Evolutionary conservation across 2,329 filamentous ascomycete species (phyloP), one percentile per base, ranked within the genome.

Genomic region (Epichloe sibirici): DNA sequence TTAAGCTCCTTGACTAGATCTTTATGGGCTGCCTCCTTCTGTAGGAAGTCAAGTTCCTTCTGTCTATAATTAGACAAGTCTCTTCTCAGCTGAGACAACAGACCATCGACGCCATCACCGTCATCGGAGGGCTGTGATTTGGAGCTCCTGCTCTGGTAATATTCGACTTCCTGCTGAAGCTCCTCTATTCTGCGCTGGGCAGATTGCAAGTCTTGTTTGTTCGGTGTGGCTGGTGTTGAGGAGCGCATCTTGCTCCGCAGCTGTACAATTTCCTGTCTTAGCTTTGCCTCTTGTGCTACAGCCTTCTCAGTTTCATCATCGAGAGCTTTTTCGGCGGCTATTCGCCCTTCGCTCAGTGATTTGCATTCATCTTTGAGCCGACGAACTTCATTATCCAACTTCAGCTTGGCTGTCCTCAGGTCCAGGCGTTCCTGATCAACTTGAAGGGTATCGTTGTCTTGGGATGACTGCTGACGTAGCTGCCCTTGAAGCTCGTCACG

Each of bases 401-500:
- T 84, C 56, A 82, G 70, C 62, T 83, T 85, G n/a, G 78, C 70
- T 31, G 82, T 81, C 17, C 83, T 80, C 25, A 88, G 71, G 51
- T 88, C 82, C 45, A 85, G 69, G 57, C 83, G 82, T 61, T 88
- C 85, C 55, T 83, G 79, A 58, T 88, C 84, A 45, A 85, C 65
- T 12, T 76, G 77, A 58, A 80, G 76, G 1, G 75, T 79, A 53
- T 83, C 78, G 51, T 76, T 76, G 48, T 78, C 78, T 51, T 77
- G 75, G 40, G 79, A 72, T 55, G 71, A 73, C n/a, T 72, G 63
- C 25, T 74, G 73, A 45, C 74, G 73, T 21, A 88, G 69, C 59
- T 85, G 79, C 35, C 69, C 75, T 52, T 83, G 77, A 21, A 87
- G 67, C 61, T 85, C 82, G 59, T 87, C 82, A 11, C 83, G 77